phyloP scores from a whole-genome alignment of 768 basidiomycete species.

The Lentinula sp. region DNA sequence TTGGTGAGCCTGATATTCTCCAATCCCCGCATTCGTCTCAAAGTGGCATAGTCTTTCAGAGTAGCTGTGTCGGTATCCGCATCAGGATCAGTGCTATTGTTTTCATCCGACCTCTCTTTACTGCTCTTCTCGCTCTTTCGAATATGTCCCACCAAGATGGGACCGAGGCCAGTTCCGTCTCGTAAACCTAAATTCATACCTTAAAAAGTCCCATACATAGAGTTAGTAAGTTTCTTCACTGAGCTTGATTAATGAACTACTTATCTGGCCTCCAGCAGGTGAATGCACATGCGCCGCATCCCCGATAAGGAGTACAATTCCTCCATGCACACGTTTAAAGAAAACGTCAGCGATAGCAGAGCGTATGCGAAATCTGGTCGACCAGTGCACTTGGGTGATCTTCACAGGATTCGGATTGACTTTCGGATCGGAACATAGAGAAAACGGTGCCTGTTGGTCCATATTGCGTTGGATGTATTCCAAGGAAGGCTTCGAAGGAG shows the following conservation, averaged over 20 bases:
- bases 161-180: conserved; percentile 16
- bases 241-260: neutral
- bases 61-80: neutral
- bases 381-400: conserved; percentile 27
- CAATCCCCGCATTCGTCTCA: neutral
- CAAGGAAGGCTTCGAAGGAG: conserved; percentile 25
- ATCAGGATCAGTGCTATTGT: neutral
- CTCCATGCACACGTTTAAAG: conserved; percentile 21
- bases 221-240: neutral
- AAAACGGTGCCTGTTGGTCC: conserved; percentile 24
- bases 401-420: conserved; percentile 16
- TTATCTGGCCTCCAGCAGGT: conserved; percentile 6
- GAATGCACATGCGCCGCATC: conserved; percentile 22
- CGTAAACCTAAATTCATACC: conserved; percentile 23
- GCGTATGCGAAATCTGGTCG: conserved; percentile 31
- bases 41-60: neutral
- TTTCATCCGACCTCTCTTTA: neutral
- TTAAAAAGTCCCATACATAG: conserved; percentile 9
- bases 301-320: conserved; percentile 15
- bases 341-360: conserved; percentile 28
- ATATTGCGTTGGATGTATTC: conserved; percentile 31
- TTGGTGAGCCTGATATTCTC: conserved; percentile 7
- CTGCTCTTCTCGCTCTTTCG: neutral
- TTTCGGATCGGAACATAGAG: conserved; percentile 18
- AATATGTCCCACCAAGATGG: conserved; percentile 13